Conservation (phyloP, 495 filamentous ascomycete genomes). For the Aspergillus biplanus region DNA sequence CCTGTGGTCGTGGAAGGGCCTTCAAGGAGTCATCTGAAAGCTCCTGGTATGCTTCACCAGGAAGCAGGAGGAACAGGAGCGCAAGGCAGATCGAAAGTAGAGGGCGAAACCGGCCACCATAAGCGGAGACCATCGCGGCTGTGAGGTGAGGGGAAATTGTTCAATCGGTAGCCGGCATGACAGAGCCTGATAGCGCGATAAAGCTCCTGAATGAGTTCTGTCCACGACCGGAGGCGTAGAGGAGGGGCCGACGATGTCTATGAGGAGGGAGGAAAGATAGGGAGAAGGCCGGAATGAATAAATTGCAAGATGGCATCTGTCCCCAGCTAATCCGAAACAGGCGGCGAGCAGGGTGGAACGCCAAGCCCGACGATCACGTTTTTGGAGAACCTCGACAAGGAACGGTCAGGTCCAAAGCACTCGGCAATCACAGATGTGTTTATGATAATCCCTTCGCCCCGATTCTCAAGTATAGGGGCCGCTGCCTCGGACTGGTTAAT, state of each 20-base stretch:
- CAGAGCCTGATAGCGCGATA: not conserved
- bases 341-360: slow-evolving; percentile 7
- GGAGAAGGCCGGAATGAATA: not conserved
- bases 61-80: slow-evolving; percentile 33
- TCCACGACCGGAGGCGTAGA: too few relatives aligned
- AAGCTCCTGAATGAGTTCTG: not conserved
- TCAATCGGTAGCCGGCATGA: slow-evolving; percentile 11
- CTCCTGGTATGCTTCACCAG: slow-evolving; percentile 63
- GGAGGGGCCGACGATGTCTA: not conserved
- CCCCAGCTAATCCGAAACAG: slow-evolving; percentile 11
- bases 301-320: slow-evolving; percentile 18
- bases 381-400: not conserved
- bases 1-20: slow-evolving; percentile 65
- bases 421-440: too few relatives aligned
- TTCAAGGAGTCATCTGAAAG: slow-evolving; percentile 74
- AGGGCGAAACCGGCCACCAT: slow-evolving; percentile 29
- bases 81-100: slow-evolving; percentile 36
- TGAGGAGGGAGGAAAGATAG: not conserved
- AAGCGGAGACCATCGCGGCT: slow-evolving; percentile 38
- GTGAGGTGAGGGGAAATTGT: not conserved
- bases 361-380: slow-evolving; percentile 19
- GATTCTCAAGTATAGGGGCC: not conserved
- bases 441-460: not conserved
- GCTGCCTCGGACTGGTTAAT: not conserved
- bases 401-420: too few relatives aligned